Evolutionary conservation across 176 grass and related monocot species (phyloP).

Genomic region (Avena eriantha): DNA sequence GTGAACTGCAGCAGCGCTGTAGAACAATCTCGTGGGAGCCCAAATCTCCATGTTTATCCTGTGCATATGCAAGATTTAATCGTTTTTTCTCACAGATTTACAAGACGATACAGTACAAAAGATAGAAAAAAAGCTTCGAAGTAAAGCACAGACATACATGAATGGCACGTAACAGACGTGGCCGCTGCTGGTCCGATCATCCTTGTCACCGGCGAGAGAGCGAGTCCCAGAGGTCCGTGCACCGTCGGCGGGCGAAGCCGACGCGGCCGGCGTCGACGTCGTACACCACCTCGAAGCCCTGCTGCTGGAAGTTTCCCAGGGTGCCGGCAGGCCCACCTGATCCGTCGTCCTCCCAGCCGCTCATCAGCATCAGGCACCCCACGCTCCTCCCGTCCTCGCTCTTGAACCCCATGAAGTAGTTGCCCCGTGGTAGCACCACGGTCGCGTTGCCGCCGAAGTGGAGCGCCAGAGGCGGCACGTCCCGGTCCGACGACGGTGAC

Average conservation of each 20-base stretch:
- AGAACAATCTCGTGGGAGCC: background rate
- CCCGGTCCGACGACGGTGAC: conserved; percentile 39
- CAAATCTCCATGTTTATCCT: background rate
- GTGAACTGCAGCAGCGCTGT: background rate
- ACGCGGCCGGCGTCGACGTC: conserved; percentile 74
- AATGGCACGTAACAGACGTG: background rate
- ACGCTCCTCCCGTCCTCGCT: conserved; percentile 51
- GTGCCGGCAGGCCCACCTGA: conserved; percentile 72
- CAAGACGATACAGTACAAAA: background rate
- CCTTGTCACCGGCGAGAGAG: conserved; percentile 57
- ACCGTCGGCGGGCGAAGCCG: conserved; percentile 84
- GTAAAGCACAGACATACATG: background rate
- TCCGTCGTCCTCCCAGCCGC: conserved; percentile 52
- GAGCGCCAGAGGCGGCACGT: conserved; percentile 61
- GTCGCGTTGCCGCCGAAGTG: conserved; percentile 81
- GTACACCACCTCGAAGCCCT: conserved; percentile 95
- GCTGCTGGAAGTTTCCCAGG: conserved; percentile 98
- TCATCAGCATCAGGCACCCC: conserved; percentile 88
- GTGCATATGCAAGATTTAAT: background rate
- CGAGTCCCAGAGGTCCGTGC: conserved; percentile 73
- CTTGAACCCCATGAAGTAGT: conserved; percentile 91
- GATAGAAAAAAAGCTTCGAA: background rate
- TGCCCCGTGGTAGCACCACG: conserved; percentile 76
- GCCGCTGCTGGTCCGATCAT: background rate
- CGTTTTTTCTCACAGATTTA: background rate